phyloP scores from a whole-genome alignment of 495 filamentous ascomycete species.

The Haplographium delicatum region DNA sequence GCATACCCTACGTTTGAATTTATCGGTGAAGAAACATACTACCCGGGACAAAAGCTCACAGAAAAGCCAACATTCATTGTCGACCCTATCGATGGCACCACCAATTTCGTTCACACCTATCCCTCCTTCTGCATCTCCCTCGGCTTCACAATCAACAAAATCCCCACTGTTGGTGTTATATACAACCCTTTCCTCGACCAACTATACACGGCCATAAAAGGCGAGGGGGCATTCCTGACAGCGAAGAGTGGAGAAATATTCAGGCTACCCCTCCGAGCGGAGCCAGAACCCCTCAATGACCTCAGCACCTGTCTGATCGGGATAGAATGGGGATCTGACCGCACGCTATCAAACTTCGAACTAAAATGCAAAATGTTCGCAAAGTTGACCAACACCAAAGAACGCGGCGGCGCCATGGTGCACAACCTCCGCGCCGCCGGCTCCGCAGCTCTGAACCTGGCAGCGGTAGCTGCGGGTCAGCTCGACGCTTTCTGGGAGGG shows the following conservation, averaged over 20 bases:
- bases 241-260: constrained; percentile 28
- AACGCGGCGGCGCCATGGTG: constrained; percentile 77
- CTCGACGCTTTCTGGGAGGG: constrained; percentile 90
- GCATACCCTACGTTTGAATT: constrained; percentile 68
- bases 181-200: constrained; percentile 73
- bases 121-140: constrained; percentile 79
- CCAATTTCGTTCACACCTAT: constrained; percentile 82
- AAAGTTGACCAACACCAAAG: constrained; percentile 54
- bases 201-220: constrained; percentile 66
- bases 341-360: constrained; percentile 69
- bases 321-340: constrained; percentile 74
- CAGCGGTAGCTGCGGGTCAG: constrained; percentile 70
- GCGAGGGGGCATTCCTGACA: constrained; percentile 62
- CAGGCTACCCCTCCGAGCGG: constrained; percentile 50
- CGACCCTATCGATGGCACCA: constrained; percentile 67
- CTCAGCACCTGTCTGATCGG: constrained; percentile 60
- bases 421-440: constrained; percentile 71
- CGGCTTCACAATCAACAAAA: constrained; percentile 59
- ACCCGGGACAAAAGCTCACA: constrained; percentile 58
- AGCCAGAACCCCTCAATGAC: constrained; percentile 49
- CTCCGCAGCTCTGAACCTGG: constrained; percentile 78
- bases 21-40: constrained; percentile 82
- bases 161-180: constrained; percentile 71
- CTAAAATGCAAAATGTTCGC: constrained; percentile 67
- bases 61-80: constrained; percentile 75